A percentile compares a stretch with the other conserved stretches of the same genome.
These are phyloP conservation scores for Cryphonectria radicalis DNA, from an alignment of 2,329 filamentous ascomycete species.

Conservation along the genomic window DNA sequence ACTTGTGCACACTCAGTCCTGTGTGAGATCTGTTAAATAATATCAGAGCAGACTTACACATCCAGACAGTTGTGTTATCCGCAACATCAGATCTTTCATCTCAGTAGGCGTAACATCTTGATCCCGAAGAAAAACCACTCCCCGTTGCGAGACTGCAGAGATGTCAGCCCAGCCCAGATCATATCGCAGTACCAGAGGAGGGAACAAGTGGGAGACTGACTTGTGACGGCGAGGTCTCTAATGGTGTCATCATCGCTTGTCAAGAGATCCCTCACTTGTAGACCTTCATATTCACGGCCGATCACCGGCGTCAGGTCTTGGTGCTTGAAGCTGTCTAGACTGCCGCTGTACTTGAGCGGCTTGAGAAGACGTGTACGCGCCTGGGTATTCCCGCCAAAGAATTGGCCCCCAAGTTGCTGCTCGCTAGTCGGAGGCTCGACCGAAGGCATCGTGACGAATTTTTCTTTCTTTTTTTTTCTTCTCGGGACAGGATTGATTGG, in stretches of 20 bases:
- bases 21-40: neutral
- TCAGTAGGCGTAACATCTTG: conserved; percentile 50
- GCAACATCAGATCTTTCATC: conserved; percentile 51
- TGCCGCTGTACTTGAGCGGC: conserved; percentile 41
- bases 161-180: conserved; percentile 13
- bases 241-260: conserved; percentile 39
- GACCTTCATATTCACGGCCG: conserved; percentile 39
- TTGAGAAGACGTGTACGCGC: conserved; percentile 32
- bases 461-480: neutral
- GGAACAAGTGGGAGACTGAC: conserved; percentile 29
- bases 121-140: conserved; percentile 55
- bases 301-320: conserved; percentile 42
- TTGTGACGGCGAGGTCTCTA: conserved; percentile 38
- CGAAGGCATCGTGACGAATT: conserved; percentile 42
- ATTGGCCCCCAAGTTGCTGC: conserved; percentile 29
- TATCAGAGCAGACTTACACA: conserved; percentile 35
- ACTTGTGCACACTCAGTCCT: neutral
- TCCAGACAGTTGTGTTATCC: conserved; percentile 48
- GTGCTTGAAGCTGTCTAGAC: conserved; percentile 45
- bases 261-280: conserved; percentile 39
- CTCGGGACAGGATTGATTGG: neutral
- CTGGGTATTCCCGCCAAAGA: conserved; percentile 35
- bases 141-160: conserved; percentile 48
- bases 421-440: conserved; percentile 29
- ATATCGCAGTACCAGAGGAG: no score